A percentile compares a stretch with the other conserved stretches of the same genome.
Conservation (phyloP, 2,329 filamentous ascomycete species). For the Juglanconis juglandina region DNA sequence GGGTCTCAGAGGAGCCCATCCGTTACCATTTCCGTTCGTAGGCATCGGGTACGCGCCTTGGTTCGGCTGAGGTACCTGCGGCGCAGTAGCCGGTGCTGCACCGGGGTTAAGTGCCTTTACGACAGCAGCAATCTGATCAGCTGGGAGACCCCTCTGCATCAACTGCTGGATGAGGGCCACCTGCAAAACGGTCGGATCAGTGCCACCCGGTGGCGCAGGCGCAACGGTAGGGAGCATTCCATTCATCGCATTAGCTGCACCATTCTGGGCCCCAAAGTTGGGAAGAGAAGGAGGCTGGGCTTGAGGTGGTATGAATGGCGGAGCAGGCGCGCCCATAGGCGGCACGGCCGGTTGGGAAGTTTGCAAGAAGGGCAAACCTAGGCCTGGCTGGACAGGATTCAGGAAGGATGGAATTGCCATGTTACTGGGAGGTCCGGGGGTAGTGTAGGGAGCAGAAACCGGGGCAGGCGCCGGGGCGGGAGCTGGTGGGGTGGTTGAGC, state of each 20-base stretch:
- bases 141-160: constrained; percentile 69
- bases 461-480: constrained; percentile 28
- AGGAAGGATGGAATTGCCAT: constrained; percentile 22
- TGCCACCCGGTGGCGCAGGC: constrained; percentile 32
- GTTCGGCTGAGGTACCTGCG: constrained; percentile 35
- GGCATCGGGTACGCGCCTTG: constrained; percentile 39
- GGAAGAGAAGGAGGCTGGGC: constrained; percentile 29
- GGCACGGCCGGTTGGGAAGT: constrained; percentile 45
- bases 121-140: constrained; percentile 68
- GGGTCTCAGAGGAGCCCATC: constrained; percentile 33
- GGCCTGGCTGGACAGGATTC: constrained; percentile 21
- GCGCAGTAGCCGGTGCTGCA: constrained; percentile 29
- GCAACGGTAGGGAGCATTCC: constrained; percentile 33
- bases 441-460: constrained; percentile 27
- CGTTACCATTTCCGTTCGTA: constrained; percentile 25
- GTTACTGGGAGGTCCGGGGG: constrained; percentile 25
- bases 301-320: constrained; percentile 32
- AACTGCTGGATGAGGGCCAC: constrained; percentile 74
- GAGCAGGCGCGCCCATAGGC: constrained; percentile 55
- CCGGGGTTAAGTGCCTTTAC: constrained; percentile 48
- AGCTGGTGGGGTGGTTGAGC: constrained; percentile 45
- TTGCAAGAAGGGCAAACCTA: constrained; percentile 25
- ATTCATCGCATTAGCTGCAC: constrained; percentile 35
- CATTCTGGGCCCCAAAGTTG: constrained; percentile 23
- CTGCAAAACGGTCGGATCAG: constrained; percentile 59